Evolutionary conservation across 2,329 filamentous ascomycete genomes (phyloP).

Genomic region (Colletotrichum siamense): DNA sequence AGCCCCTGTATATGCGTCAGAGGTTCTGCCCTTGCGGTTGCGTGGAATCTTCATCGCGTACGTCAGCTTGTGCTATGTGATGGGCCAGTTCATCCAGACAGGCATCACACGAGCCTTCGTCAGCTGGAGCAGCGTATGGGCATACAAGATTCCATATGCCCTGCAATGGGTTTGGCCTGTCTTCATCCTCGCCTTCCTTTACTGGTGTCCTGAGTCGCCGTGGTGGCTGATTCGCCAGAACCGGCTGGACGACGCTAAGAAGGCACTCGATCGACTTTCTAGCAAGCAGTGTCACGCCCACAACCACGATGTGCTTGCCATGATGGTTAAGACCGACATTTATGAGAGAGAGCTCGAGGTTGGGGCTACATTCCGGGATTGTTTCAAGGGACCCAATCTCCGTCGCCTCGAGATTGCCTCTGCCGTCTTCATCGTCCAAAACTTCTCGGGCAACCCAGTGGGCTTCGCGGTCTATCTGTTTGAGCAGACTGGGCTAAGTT

Average conservation of each 20-base stretch:
- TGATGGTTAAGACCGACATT: not conserved
- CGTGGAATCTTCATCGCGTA: slow-evolving; percentile 50
- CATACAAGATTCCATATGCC: slow-evolving; percentile 51
- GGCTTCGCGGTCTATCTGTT: not conserved
- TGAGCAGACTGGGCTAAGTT: not conserved
- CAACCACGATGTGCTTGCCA: not conserved
- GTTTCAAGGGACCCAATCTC: not conserved
- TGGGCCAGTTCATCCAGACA: slow-evolving; percentile 43
- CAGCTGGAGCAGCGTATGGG: slow-evolving; percentile 40
- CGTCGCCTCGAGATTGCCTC: not conserved
- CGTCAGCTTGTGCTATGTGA: slow-evolving; percentile 47
- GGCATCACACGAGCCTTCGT: slow-evolving; percentile 42
- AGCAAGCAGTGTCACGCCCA: not conserved
- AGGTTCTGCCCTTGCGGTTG: slow-evolving; percentile 42
- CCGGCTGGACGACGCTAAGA: not conserved
- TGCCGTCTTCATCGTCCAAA: not conserved
- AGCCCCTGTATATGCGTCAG: slow-evolving; percentile 51
- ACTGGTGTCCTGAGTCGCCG: not conserved
- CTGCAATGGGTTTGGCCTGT: slow-evolving; percentile 55
- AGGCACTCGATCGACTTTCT: slow-evolving; percentile 30
- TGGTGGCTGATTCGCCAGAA: not conserved
- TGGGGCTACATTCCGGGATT: not conserved
- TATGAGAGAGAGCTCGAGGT: not conserved
- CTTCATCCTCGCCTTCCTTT: slow-evolving; percentile 19
- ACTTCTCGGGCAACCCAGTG: not conserved